Evolutionary conservation across 805 yeast species (phyloP), one percentile per base, ranked within the genome.

Genomic region (Saccharomycopsis sp.): DNA sequence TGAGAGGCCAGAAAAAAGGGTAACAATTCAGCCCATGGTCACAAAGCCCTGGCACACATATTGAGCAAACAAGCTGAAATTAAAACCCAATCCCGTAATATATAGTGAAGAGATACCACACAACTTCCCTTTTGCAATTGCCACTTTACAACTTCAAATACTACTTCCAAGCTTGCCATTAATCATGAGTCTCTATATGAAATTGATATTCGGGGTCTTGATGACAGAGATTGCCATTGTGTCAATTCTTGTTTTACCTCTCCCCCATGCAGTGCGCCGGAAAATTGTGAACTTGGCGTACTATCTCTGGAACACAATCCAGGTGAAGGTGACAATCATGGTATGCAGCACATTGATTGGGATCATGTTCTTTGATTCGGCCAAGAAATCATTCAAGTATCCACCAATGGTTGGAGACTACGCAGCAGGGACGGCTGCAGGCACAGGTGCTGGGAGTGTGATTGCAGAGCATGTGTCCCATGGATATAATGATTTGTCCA

Each of bases 321-420:
- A 75, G 50, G 58, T 67, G 41, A 65, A 60, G 45, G 71, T 76
- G 0, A 67, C 72, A 0, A 50, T 64, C 9, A 52, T 53, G 2
- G 73, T 77, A 35, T 50, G 64, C 9, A 54, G 62, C 1, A 49
- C 60, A 1, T 54, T 77, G 5, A 67, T 77, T 41, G 59, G 62
- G 4, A 50, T 76, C 44, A 64, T 75, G 51, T 75, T 77, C 50
- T 37, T 64, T 12, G 84, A 77, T 51, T 73, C 81, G 15, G 55
- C 72, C 50, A 68, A 69, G 41, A 62, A 75, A 38, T 61, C 63
- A 7, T 51, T 54, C 33, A 55, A 62, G 35, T 50, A 42, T 47
- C 39, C 52, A 43, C 51, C 43, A 48, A 51, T 33, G 46, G 30
- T 50, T n/a, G 48, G 48, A 40, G 53, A 65, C 64, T 47, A 50